Base-by-base conservation (phyloP, 495 filamentous ascomycete genomes). In the Rostrohypoxylon terebratum region DNA sequence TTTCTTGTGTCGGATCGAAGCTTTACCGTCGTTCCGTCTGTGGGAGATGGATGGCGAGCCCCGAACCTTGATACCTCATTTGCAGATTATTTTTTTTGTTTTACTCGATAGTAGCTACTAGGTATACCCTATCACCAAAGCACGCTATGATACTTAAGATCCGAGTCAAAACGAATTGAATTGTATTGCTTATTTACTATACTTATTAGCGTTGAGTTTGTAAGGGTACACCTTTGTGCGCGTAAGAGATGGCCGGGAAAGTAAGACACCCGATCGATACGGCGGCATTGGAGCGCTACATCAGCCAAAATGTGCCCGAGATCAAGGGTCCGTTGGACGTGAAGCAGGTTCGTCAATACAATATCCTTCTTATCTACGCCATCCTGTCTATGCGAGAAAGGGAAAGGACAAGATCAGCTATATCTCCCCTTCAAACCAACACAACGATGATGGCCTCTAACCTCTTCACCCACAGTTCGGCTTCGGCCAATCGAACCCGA, bases 401-500 rank as follows among this genome's bases (percentile, higher is more conserved):
- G 8, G 21, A 25, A 11, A 13, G 21, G 13, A 18, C 3, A 13
- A 8, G 8, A 51, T 14, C 28, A 21, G 1, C 10, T 3, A 23
- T 21, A 50, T 23, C n/a, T 7, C 18, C 13, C 45, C 25, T 28
- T 28, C 25, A 7, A 48, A 16, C 42, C 42, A 18, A 18, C 16
- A 47, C 36, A 38, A 38, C 33, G 33, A 28, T 28, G 7, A 9
- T 10, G 34, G 11, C 34, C 13, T 20, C 72, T 73, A 54, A 73
- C 73, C 63, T 25, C 47, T 2, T 1, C 21, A 23, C 9, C 3
- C 48, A n/a, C 79, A 98, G 91, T 99, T 98, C 77, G 92, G 94
- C 72, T 99, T 95, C 77, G 96, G 96, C 59, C 96, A 98, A 82
- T 97, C 93, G 50, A 99, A 98, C 78, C 96, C 96, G 31, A 98